Evolutionary conservation across 169 alveolate species (phyloP).

Genomic region (Neospora caninum): DNA sequence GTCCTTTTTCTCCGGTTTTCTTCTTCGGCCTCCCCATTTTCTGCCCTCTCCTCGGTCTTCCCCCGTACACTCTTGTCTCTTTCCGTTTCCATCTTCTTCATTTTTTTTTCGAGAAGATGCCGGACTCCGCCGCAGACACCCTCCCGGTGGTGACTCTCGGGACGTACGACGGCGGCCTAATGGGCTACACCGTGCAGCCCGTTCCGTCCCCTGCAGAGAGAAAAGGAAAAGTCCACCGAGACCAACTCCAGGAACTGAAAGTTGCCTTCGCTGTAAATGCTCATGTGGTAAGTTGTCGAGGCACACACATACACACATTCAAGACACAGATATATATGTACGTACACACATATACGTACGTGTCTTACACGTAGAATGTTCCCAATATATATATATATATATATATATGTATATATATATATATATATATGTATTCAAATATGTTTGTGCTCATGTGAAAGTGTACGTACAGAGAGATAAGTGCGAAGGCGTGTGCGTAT

Average conservation of each 20-base stretch:
- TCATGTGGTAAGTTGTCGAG: not conserved
- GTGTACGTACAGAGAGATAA: too few species aligned
- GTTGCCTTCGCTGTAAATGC: not conserved
- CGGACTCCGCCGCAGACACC: not conserved
- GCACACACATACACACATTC: not conserved
- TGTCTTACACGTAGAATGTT: not conserved
- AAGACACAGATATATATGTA: not conserved
- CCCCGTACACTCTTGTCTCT: not conserved
- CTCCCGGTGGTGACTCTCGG: not conserved
- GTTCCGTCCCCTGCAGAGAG: not conserved
- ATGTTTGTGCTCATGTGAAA: too few species aligned
- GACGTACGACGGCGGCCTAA: slow-evolving; percentile 6
- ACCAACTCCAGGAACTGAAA: not conserved
- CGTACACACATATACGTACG: not conserved
- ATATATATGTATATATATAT: not conserved
- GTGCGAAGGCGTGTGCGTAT: too few species aligned
- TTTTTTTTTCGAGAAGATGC: not conserved
- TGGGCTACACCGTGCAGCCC: not conserved
- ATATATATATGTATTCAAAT: not conserved
- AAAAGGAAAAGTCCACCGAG: not conserved
- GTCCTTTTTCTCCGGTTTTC: not conserved
- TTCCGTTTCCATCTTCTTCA: not conserved
- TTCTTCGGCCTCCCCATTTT: not conserved
- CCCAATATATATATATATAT: not conserved
- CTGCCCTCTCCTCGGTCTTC: not conserved